Base-by-base conservation (phyloP, 805 yeast species). In the Saccharomycopsis oosterbeekiorum region DNA sequence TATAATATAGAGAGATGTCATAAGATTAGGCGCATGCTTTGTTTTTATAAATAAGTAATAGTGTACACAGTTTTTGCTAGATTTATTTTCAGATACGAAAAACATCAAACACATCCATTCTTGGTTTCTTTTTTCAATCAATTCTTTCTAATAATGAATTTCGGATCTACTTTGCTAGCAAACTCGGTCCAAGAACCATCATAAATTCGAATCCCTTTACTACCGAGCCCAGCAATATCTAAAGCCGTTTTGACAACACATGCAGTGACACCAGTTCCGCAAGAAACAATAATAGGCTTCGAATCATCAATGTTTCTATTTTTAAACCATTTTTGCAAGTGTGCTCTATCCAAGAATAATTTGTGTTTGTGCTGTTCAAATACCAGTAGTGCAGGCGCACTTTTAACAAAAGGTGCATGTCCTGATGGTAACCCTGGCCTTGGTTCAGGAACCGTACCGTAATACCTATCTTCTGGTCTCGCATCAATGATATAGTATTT, bases 241-340 rank as follows among this genome's bases (percentile, higher is more conserved):
- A 88, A 70, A 1, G 96, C 98, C 9, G 86, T 76, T 72, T 88
- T 86, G 55, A 93, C 79, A 50, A 94, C 84, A 65, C 93, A 89
- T 0, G 97, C 98, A 11, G 97, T 86, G 57, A 94, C 97, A 55
- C 98, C 99, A 0, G 97, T 86, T 36, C 98, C 99, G 71, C 99
- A 94, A 89, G 89, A 84, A 47, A 87, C 88, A 57, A 94, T 83
- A 19, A 88, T 83, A 12, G 89, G 92, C 68, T 86, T 85, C 17
- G 76, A 72, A 11, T 75, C 67, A 2, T 75, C 74, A 50, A 79
- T 71, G 51, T 73, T 74, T 9, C 76, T 69, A 15, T 51, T n/a
- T 14, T 14, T 5, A 65, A 91, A 80, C 11, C 83, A 70, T 15
- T 73, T 68, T 6, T 70, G 62, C 43, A 93, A 69, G 54, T 80